These are phyloP conservation scores for Cyclotella baltica DNA, from an alignment of 108 stramenopile species.

Conservation along the genomic window DNA sequence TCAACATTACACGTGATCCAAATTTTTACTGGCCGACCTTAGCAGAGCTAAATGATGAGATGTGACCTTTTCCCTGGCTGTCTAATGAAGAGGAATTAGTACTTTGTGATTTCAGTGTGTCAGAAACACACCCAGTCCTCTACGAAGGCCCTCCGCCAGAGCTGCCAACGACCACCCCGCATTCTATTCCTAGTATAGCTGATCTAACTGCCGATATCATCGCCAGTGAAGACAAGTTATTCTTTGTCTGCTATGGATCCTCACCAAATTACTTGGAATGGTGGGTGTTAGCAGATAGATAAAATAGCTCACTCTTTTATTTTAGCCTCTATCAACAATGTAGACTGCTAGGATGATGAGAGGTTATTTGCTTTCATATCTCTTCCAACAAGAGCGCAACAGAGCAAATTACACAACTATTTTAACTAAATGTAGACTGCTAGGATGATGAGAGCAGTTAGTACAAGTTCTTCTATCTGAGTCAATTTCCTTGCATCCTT, in stretches of 20 bases:
- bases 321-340: no score
- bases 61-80: not conserved
- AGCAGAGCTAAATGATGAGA: conserved; percentile 9
- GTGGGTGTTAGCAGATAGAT: no score
- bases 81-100: not conserved
- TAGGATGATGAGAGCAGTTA: no score
- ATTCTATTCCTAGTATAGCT: not conserved
- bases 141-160: conserved; percentile 11
- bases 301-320: no score
- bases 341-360: no score
- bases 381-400: no score
- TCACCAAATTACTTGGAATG: not conserved
- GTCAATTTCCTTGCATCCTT: not conserved
- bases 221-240: not conserved
- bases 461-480: no score
- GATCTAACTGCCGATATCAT: not conserved
- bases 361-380: no score
- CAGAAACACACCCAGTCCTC: not conserved
- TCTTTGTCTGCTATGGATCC: not conserved
- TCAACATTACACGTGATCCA: no score
- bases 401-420: no score
- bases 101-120: no score
- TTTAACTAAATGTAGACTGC: no score
- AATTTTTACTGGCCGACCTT: conserved; percentile 4
- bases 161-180: not conserved